Percentiles rank a stretch among this genome's conserved stretches.
phyloP scores from a whole-genome alignment of 1,284 basidiomycete species.

The Pseudozyma thailandica region DNA sequence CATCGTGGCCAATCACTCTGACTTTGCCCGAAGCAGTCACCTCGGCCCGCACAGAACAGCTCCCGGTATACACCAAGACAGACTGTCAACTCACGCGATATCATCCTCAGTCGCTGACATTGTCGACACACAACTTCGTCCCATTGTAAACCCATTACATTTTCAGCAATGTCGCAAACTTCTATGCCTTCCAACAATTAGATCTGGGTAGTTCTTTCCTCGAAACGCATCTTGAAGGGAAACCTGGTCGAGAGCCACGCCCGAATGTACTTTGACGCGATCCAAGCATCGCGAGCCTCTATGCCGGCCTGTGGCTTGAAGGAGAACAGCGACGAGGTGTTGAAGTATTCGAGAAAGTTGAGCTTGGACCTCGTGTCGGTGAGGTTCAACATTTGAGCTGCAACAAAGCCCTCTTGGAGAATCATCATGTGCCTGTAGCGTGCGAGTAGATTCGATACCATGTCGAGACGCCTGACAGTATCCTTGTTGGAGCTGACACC shows the following conservation, averaged over 20 bases:
- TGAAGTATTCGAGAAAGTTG: slow-evolving; percentile 12
- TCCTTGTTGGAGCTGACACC: background rate
- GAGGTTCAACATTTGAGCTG: slow-evolving; percentile 9
- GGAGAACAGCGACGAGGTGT: slow-evolving; percentile 11
- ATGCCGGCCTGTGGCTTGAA: slow-evolving; percentile 8
- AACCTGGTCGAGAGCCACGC: slow-evolving; percentile 27
- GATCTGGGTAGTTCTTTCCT: slow-evolving; percentile 6
- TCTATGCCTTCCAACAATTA: too few relatives aligned
- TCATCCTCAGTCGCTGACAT: too few relatives aligned
- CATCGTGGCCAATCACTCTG: slow-evolving; percentile 7
- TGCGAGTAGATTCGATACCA: slow-evolving; percentile 8
- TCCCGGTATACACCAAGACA: too few relatives aligned
- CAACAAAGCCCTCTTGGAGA: slow-evolving; percentile 4
- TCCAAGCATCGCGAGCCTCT: slow-evolving; percentile 1
- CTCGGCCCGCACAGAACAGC: too few relatives aligned
- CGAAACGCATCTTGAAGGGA: slow-evolving; percentile 28
- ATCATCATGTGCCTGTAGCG: slow-evolving; percentile 24
- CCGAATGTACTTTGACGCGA: slow-evolving; percentile 15
- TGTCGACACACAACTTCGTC: too few relatives aligned
- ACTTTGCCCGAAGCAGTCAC: slow-evolving; percentile 6
- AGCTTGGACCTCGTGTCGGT: slow-evolving; percentile 1
- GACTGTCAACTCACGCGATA: too few relatives aligned
- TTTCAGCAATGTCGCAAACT: too few relatives aligned
- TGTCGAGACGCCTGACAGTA: slow-evolving; percentile 4
- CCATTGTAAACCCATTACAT: too few relatives aligned